phyloP scores from a whole-genome alignment of 192 early-diverging fungal genomes.

The Funneliformis mosseae region DNA sequence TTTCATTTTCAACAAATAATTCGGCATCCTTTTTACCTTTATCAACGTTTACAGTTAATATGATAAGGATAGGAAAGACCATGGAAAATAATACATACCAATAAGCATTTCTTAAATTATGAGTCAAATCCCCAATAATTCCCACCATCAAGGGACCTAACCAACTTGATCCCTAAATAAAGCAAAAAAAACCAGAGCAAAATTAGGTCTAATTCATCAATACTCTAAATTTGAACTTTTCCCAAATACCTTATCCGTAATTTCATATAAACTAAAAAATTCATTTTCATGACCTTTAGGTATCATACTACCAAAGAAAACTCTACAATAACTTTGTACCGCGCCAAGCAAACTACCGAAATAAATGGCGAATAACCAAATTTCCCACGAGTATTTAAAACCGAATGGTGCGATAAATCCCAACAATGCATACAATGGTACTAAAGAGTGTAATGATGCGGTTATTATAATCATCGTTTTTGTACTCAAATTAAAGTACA shows the following conservation, averaged over 20 bases:
- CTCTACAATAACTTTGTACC: constrained; percentile 57
- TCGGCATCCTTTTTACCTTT: constrained; percentile 58
- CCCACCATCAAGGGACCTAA: constrained; percentile 72
- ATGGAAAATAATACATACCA: constrained; percentile 57
- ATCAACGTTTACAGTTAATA: constrained; percentile 58
- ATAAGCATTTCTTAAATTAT: constrained; percentile 58
- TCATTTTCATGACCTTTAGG: constrained; percentile 68
- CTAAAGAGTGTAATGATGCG: constrained; percentile 45
- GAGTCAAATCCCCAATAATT: constrained; percentile 56
- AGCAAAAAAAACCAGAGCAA: background rate
- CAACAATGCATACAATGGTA: constrained; percentile 65
- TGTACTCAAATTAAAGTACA: constrained; percentile 50
- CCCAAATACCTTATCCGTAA: constrained; percentile 67
- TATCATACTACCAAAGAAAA: constrained; percentile 63
- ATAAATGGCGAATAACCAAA: constrained; percentile 60
- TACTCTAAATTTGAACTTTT: constrained; percentile 28
- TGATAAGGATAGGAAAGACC: constrained; percentile 52
- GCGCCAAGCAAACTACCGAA: constrained; percentile 68
- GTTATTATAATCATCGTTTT: constrained; percentile 59
- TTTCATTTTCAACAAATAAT: constrained; percentile 36
- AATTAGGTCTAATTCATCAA: background rate
- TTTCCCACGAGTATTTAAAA: constrained; percentile 53
- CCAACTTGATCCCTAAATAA: constrained; percentile 60
- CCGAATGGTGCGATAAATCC: constrained; percentile 63
- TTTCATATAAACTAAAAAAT: constrained; percentile 72